Evolutionary conservation across 177 flowering plant genomes (phyloP).

Genomic region (Vitis hybrid): DNA sequence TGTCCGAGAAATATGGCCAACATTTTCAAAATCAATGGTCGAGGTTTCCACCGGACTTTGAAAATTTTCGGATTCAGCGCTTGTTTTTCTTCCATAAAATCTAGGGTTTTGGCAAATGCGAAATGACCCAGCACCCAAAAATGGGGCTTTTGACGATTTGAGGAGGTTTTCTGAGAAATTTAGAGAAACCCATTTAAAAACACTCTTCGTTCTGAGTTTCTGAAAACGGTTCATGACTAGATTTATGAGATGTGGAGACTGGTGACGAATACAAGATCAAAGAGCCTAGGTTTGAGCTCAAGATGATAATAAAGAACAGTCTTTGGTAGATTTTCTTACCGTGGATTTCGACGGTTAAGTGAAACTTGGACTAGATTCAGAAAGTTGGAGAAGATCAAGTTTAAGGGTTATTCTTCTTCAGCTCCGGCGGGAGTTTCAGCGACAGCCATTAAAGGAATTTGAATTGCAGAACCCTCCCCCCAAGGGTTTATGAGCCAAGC

Average conservation of each 20-base stretch:
- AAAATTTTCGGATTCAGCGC: slow-evolving; percentile 5
- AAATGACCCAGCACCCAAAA: slow-evolving; percentile 10
- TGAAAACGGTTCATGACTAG: slow-evolving; percentile 35
- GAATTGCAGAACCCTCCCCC: not conserved
- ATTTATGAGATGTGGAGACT: not conserved
- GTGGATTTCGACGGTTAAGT: not conserved
- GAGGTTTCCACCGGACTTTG: not conserved
- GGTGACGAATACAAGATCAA: not conserved
- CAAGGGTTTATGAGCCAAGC: not conserved
- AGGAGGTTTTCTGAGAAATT: slow-evolving; percentile 15
- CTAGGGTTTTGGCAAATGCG: slow-evolving; percentile 21
- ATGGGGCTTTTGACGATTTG: slow-evolving; percentile 14
- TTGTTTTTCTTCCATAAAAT: slow-evolving; percentile 14
- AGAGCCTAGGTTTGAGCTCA: not conserved
- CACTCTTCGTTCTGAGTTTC: slow-evolving; percentile 22
- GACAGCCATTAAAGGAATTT: slow-evolving; percentile 3
- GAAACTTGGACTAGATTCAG: not conserved
- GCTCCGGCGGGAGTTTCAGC: slow-evolving; percentile 1
- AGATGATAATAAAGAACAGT: not conserved
- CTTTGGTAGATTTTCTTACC: not conserved
- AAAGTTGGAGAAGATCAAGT: no score
- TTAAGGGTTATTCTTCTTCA: not conserved
- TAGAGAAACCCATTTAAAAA: slow-evolving; percentile 36
- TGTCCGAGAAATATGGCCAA: slow-evolving; percentile 6
- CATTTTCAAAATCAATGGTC: not conserved